Base-by-base conservation (phyloP, 139 green algal genomes). In the Closterium sp. region DNA sequence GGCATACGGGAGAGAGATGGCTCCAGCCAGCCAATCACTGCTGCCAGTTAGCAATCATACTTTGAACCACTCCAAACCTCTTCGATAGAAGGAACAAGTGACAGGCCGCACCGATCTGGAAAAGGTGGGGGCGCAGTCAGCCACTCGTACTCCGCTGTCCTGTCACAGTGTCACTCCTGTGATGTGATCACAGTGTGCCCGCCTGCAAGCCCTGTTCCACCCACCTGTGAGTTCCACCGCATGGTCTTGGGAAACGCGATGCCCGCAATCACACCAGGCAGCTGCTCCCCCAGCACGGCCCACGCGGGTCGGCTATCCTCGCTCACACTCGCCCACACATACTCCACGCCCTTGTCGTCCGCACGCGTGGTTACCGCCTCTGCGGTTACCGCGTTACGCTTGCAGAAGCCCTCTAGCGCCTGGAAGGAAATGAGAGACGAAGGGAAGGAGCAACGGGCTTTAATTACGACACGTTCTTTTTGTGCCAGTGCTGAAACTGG, bases 231-330 rank as follows among this genome's bases (percentile, higher is more conserved):
- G 13, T 89, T 92, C 98, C 98, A 99, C 9, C 97, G 95, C 98
- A 99, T 99, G 89, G 89, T 97, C 92, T 98, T 98, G 45, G 95
- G 96, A 94, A 99, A 99, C 29, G 91, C 94, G 0, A 99, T 89
- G 10, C 31, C 86, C 0, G 84, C 90, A 27, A 99, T 70, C 85
- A 99, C 87, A 2, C 38, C 89, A 0, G 97, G 96, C 86, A 99
- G 96, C 95, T 97, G 96, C 31, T 96, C 95, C 0, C 91, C 90
- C 85, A 99, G 95, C 86, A 98, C 96, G 2, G 93, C 86, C 31
- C 17, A 88, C 28, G 93, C 89, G 17, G 95, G 34, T 2, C 86
- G 85, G 1, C 95, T 93, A 38, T 45, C 34, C 9, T 85, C 70
- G 31, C 90, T 94, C 10, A 98, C 95, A 2, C 91, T 94, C 28